A percentile compares a stretch with the other conserved stretches of the same genome.
Conservation (phyloP, 805 yeast species). For the Barnettozyma siamensis region DNA sequence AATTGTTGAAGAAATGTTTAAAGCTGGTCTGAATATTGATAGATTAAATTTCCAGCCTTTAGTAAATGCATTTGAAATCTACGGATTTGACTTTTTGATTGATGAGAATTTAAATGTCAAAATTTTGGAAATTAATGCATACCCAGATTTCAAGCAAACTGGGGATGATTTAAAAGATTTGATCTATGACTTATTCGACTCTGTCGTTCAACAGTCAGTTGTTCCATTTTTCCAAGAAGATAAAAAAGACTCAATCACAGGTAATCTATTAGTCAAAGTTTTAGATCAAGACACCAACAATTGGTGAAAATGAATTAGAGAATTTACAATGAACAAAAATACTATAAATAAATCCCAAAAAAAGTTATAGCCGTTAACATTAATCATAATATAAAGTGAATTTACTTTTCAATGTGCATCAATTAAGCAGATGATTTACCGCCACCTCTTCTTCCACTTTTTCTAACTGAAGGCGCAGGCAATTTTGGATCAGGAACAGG, state of each 20-base stretch:
- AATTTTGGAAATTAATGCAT: slow-evolving; percentile 83
- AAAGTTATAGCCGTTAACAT: neutral
- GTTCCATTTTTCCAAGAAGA: slow-evolving; percentile 36
- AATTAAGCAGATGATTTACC: too few relatives aligned
- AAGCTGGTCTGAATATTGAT: slow-evolving; percentile 77
- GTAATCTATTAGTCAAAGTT: slow-evolving; percentile 33
- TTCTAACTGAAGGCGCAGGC: slow-evolving; percentile 15
- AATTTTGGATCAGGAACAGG: slow-evolving; percentile 8
- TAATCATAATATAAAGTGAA: neutral
- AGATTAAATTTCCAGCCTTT: slow-evolving; percentile 81
- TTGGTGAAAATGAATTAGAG: too few relatives aligned
- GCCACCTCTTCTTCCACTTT: slow-evolving; percentile 20
- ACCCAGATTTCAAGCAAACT: slow-evolving; percentile 95
- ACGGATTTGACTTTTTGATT: slow-evolving; percentile 84
- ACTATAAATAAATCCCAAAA: neutral
- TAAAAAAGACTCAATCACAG: neutral
- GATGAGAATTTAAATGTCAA: slow-evolving; percentile 48
- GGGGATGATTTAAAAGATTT: slow-evolving; percentile 66
- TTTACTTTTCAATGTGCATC: too few relatives aligned
- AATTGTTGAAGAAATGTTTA: slow-evolving; percentile 64
- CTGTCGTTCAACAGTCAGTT: slow-evolving; percentile 43
- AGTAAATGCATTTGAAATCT: slow-evolving; percentile 76
- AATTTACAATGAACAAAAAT: too few relatives aligned
- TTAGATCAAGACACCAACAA: slow-evolving; percentile 31
- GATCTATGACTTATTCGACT: slow-evolving; percentile 61